Evolutionary conservation across 345 rosid species (phyloP), one percentile per base, ranked within the genome.

Genomic region (Microcos paniculata): DNA sequence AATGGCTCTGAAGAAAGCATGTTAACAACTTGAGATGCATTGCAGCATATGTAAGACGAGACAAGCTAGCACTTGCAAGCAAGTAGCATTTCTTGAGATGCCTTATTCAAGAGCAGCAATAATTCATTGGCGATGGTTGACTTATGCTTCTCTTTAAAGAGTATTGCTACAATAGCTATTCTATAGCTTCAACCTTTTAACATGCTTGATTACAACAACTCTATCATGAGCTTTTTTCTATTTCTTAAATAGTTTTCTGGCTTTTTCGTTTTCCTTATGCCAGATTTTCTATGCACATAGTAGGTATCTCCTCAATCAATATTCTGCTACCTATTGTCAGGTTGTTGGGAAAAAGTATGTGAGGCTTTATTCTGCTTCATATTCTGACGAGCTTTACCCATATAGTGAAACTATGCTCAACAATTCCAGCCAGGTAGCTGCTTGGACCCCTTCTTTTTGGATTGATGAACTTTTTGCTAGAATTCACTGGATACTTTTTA

Each of bases 261-360:
- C 55, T 10, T 28, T 57, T 42, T 42, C 10, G 10, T 73, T 59
- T 16, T 52, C 52, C 38, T 43, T 45, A 3, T 42, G 58, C 33
- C 48, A 42, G 12, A 48, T 28, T n/a, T 30, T 45, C 30, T 63
- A 62, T 67, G 23, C 57, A 10, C 71, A 28, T 38, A 16, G 15
- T 51, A 65, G 63, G 6, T 59, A 23, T 75, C 75, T 58, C 55
- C 76, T 53, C 43, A 33, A 72, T 65, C 73, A 63, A n/a, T 62
- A 64, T 66, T 33, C 58, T 79, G 72, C 26, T 65, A 38, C 72
- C 35, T 59, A 46, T 70, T 70, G 70, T 75, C 84, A 95, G 99
- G 98, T 93, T 78, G 99, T 95, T 73, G 99, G 99, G 18, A 88
- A 86, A 76, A 95, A 95, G 82, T 95, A 95, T 79, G 51, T 95